Evolutionary conservation across 331 rosid species (phyloP), one percentile per base, ranked within the genome.

Genomic region (Rhamnella rubrinervis): DNA sequence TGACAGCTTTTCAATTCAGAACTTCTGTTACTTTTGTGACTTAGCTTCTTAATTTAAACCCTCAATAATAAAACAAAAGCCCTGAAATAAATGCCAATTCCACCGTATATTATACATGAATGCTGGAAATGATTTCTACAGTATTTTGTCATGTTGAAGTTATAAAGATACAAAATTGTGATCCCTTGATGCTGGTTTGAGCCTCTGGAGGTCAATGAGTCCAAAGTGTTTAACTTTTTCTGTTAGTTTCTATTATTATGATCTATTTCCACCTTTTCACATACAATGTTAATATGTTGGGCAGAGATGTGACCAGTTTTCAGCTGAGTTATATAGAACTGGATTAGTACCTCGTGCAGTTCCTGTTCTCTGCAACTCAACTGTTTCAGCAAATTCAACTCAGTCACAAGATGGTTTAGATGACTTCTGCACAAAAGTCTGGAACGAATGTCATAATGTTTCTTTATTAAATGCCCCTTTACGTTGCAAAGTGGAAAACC

Each of bases 281-380:
- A 1, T 28, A 40, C 23, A 7, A 5, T 65, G 35, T 60, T 5
- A 26, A 55, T 75, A 37, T 46, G 7, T n/a, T 12, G 16, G 20
- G 9, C 47, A 93, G 96, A 88, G 83, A 59, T 93, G 97, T 21
- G 96, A 93, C 64, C 95, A 92, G 62, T 93, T 85, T 84, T 87
- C 98, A 0, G 97, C 84, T 0, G 87, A 93, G 76, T 80, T 93
- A 21, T 90, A 73, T 61, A 64, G 75, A 21, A 71, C 80, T 76
- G 72, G 59, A 52, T 84, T 91, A 37, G 80, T 63, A 5, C 80
- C 75, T 4, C 67, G 90, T 74, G 55, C 88, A 1, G 87, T 93
- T 81, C 97, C 98, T 40, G 39, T 90, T 50, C 88, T 93, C 6
- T 93, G 98, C 84, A 81, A 88, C 68, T 90, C 95, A 57, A 81